A percentile compares a stretch with the other conserved stretches of the same genome.
phyloP scores from a whole-genome alignment of 2,329 filamentous ascomycete species.

The Verticillium longisporum region DNA sequence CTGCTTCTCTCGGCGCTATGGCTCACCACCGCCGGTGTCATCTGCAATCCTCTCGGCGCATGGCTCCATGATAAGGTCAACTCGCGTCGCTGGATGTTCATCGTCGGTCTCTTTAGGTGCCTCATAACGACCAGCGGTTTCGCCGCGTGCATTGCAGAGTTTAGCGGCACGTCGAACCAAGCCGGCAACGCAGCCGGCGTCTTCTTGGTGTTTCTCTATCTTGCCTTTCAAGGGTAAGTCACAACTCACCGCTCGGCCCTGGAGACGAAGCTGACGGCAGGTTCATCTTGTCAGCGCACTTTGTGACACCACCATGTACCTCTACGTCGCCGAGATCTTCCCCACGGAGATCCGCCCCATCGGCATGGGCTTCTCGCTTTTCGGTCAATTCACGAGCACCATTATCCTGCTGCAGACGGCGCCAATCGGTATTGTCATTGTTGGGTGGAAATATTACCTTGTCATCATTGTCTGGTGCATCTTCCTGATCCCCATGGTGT shows the following conservation, averaged over 20 bases:
- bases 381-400: slow-evolving; percentile 40
- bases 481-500: slow-evolving; percentile 29
- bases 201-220: slow-evolving; percentile 38
- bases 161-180: slow-evolving; percentile 25
- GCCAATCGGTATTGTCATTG: slow-evolving; percentile 31
- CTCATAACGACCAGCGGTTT: slow-evolving; percentile 25
- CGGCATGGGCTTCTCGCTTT: slow-evolving; percentile 43
- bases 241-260: neutral
- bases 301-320: slow-evolving; percentile 32
- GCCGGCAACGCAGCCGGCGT: slow-evolving; percentile 31
- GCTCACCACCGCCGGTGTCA: slow-evolving; percentile 39
- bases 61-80: slow-evolving; percentile 40
- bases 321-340: slow-evolving; percentile 30
- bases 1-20: slow-evolving; percentile 30
- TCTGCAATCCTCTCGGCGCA: slow-evolving; percentile 39
- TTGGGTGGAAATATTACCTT: slow-evolving; percentile 44
- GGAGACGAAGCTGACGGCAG: slow-evolving; percentile 1
- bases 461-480: slow-evolving; percentile 35
- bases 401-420: slow-evolving; percentile 40
- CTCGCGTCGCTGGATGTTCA: slow-evolving; percentile 37
- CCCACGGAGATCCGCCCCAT: slow-evolving; percentile 42
- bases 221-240: slow-evolving; percentile 35
- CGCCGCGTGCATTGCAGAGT: slow-evolving; percentile 27
- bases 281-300: slow-evolving; percentile 20
- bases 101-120: slow-evolving; percentile 31